A percentile compares a stretch with the other conserved stretches of the same genome.
Evolutionary conservation across 2,329 filamentous ascomycete genomes (phyloP).

Genomic region (Talaromyces sp.): DNA sequence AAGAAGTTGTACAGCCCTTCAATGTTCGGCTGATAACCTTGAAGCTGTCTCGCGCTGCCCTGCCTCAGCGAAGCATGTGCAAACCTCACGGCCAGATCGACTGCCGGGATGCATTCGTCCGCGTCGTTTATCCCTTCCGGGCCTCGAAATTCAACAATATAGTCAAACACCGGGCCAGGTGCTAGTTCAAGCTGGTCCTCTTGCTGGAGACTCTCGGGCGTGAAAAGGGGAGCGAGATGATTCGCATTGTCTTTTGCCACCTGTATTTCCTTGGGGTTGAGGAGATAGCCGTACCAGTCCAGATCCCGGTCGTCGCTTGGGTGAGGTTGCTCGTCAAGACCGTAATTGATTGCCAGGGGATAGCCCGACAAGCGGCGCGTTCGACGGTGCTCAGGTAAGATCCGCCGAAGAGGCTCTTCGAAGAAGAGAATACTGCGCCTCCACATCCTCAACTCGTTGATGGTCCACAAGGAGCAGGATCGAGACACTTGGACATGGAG

Average conservation of each 20-base stretch:
- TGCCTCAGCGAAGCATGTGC: background rate
- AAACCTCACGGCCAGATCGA: background rate
- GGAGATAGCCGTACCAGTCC: background rate
- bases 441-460: background rate
- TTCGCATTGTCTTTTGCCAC: background rate
- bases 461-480: background rate
- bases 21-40: background rate
- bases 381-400: background rate
- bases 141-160: background rate
- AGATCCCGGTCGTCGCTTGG: background rate
- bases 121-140: background rate
- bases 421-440: background rate
- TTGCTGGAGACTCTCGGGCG: background rate
- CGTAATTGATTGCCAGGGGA: background rate
- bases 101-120: background rate
- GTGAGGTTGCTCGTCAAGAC: background rate
- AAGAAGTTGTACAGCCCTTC: background rate
- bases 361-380: background rate
- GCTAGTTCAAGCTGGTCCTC: background rate
- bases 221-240: background rate
- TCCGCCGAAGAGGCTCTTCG: background rate
- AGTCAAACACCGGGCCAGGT: background rate
- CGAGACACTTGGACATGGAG: background rate
- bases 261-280: background rate
- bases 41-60: background rate